Base-by-base conservation (phyloP, 495 filamentous ascomycete genomes). In the Glonium stellatum region DNA sequence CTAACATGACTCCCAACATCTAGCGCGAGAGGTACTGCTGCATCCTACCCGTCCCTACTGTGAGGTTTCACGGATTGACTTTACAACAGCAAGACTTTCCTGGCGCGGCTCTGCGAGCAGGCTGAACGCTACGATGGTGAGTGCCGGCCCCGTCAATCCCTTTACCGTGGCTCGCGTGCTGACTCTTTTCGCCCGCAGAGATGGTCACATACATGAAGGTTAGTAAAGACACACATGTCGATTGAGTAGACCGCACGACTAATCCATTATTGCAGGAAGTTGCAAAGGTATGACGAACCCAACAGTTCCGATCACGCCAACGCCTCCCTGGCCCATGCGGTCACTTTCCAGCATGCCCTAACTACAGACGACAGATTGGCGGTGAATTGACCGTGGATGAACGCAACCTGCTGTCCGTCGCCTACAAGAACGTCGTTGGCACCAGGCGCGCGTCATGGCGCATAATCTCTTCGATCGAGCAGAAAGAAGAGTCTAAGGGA, bases 141-240 rank as follows among this genome's bases (percentile, higher is more conserved):
- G 86, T 75, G 54, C 42, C 35, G 72, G 54, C 46, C 48, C 41
- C 37, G 31, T 53, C 41, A 15, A 23, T 25, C 27, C 25, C 62
- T 59, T 36, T 15, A 47, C 11, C 58, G 21, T 11, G 25, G 54
- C 31, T 47, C 55, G 61, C 39, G 57, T 65, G 61, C 73, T 78
- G 69, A 76, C 67, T 51, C 49, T 55, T 55, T 66, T 5, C 57
- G 19, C 49, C 64, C 69, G 41, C 57, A 90, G 86, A 99, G 80
- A 99, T 99, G 93, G 93, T 99, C 68, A 90, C 86, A 72, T 99
- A 89, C 82, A 99, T 99, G 93, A 99, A 99, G 88, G 86, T 88
- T 62, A 75, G 84, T 78, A 46, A 19, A 59, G 12, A 50, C 62
- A 22, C 27, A 25, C 23, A 9, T 36, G 21, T 15, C 54, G n/a